Conservation (phyloP, 306 rosid genomes). For the Hippophae tibetana region DNA sequence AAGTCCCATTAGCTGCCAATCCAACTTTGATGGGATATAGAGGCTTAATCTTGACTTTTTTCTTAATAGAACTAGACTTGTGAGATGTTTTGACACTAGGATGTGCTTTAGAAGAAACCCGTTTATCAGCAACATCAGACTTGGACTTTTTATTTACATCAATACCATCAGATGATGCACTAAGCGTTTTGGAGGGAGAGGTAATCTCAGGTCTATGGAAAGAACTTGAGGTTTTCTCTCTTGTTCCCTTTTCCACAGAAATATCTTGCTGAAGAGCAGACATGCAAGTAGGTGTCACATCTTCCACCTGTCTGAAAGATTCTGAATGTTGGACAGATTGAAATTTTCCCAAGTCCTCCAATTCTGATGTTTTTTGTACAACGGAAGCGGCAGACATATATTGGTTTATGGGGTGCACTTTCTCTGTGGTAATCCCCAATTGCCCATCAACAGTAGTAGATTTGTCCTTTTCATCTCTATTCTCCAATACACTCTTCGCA, state of each 20-base stretch:
- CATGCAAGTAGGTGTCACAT: slow-evolving; percentile 31
- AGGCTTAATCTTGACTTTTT: slow-evolving; percentile 40
- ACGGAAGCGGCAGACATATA: slow-evolving; percentile 36
- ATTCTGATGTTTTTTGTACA: slow-evolving; percentile 34
- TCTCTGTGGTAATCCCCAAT: slow-evolving; percentile 23
- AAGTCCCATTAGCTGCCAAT: slow-evolving; percentile 36
- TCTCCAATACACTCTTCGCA: slow-evolving; percentile 23
- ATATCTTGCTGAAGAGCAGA: slow-evolving; percentile 31
- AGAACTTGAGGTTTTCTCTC: slow-evolving; percentile 34
- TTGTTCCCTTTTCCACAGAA: slow-evolving; percentile 24
- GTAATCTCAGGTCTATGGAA: slow-evolving; percentile 21
- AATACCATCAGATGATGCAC: slow-evolving; percentile 27
- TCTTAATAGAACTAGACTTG: slow-evolving; percentile 37
- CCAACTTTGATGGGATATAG: slow-evolving; percentile 31
- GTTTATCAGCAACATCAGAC: slow-evolving; percentile 41
- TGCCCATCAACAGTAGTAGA: slow-evolving; percentile 22
- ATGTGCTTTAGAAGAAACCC: slow-evolving; percentile 29
- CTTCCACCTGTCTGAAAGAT: slow-evolving; percentile 42
- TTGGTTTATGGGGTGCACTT: slow-evolving; percentile 34
- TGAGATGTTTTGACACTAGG: slow-evolving; percentile 43
- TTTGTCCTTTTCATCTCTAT: slow-evolving; percentile 29
- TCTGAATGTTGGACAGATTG: slow-evolving; percentile 34
- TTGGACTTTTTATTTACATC: slow-evolving; percentile 37
- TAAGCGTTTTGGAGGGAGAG: slow-evolving; percentile 21
- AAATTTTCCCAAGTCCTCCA: slow-evolving; percentile 31